These are phyloP conservation scores for Colletotrichum sansevieriae DNA, from an alignment of 2,329 filamentous ascomycete species.

Conservation along the genomic window DNA sequence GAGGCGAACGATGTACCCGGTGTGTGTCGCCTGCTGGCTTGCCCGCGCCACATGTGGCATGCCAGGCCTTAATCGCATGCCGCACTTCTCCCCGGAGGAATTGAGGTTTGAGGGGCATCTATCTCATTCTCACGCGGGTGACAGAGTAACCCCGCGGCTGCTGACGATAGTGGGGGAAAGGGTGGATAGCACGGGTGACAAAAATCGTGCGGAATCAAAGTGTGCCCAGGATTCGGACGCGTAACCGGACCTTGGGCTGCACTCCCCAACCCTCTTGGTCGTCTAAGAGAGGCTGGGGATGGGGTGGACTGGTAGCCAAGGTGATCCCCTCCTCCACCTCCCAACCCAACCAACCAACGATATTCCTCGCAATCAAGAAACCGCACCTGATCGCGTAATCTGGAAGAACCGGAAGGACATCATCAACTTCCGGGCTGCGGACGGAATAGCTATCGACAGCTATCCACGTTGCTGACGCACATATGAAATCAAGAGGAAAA, in stretches of 20 bases:
- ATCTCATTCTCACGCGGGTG: background rate
- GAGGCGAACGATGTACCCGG: constrained; percentile 1
- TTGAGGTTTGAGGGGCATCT: no score
- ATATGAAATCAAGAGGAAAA: background rate
- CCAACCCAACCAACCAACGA: constrained; percentile 11
- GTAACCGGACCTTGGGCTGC: constrained; percentile 26
- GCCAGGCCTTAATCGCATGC: background rate
- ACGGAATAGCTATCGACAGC: no score
- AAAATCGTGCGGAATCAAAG: background rate
- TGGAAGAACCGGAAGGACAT: constrained; percentile 10
- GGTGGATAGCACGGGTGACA: background rate
- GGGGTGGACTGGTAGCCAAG: constrained; percentile 1
- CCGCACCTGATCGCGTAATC: background rate
- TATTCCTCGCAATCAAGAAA: constrained; percentile 7
- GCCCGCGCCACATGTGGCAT: constrained; percentile 9
- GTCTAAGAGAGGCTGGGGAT: constrained; percentile 25
- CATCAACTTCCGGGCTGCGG: background rate
- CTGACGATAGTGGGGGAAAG: background rate
- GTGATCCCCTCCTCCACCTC: constrained; percentile 10
- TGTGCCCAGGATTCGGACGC: constrained; percentile 23
- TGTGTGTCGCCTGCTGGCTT: background rate
- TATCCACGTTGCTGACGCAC: no score
- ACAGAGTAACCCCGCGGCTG: background rate
- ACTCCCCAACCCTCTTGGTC: constrained; percentile 8
- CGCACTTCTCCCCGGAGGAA: constrained; percentile 9